Evolutionary conservation across 371 early-diverging fungal genomes (phyloP), one percentile per base, ranked within the genome.

Genomic region (Apophysomyces sp.): DNA sequence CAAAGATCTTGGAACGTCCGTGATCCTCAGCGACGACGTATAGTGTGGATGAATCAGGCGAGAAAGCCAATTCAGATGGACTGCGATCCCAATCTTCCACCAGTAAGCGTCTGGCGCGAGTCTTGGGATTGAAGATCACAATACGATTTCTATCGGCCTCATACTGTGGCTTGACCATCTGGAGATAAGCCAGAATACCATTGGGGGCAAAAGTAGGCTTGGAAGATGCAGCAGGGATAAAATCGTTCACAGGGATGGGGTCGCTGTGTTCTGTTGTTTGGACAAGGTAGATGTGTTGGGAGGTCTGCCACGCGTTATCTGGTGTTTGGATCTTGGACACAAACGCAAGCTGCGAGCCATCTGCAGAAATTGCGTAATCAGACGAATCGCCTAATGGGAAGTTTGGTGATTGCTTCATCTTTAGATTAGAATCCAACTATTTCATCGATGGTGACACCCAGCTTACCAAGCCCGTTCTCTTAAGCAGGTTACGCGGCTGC

Each of bases 71-170:
- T 28, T 77, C 69, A 27, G 80, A 74, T 2, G 90, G 90, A 34
- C 84, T 86, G 18, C 85, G 74, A 57, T 92, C 86, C 92, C 92
- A 92, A 37, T 78, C 57, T 6, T 74, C 59, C 29, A 82, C 86
- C 24, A 91, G 62, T 3, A 67, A 54, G 0, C 56, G 58, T 15
- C 66, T 66, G 36, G 58, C 54, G 9, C 75, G 71, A 0, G 77
- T 74, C n/a, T 72, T 41, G 16, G 76, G 73, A 54, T 86, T 76
- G 59, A 87, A 84, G 16, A 91, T 16, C 32, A 86, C 67, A 31
- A 94, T 86, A 16, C 82, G 82, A 68, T 90, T 92, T 52, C 87
- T 85, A 60, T 93, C 94, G 0, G 93, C 72, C 72, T 94, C 94
- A 58, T 94, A 91, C 37, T 87, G 78, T 4, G 87, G 87, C 12